These are phyloP conservation scores for Cyclostephanos invisitatus DNA, from an alignment of 108 stramenopile species.

Conservation along the genomic window DNA sequence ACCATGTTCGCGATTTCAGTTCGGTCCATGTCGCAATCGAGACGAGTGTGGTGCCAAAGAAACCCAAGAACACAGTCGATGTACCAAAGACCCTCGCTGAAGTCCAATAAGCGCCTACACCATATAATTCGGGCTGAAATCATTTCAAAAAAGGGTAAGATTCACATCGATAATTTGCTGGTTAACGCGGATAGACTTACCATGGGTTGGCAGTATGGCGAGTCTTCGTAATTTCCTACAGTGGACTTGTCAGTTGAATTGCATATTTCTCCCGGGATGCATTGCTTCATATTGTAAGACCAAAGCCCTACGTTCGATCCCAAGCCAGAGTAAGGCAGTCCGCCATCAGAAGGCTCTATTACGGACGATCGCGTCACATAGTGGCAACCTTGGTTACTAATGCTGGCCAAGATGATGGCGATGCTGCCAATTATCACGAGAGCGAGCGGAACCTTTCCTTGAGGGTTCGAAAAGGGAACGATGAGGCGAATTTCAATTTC, in stretches of 20 bases:
- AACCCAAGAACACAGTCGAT: slow-evolving; percentile 15
- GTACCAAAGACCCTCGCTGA: slow-evolving; percentile 23
- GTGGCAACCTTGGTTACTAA: slow-evolving; percentile 5
- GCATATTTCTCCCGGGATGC: neutral
- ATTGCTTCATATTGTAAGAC: slow-evolving; percentile 4
- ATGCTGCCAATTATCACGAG: neutral
- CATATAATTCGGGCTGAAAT: neutral
- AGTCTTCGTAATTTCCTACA: slow-evolving; percentile 19
- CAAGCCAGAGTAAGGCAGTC: neutral
- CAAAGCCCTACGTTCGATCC: slow-evolving; percentile 5
- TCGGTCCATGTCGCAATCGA: slow-evolving; percentile 39
- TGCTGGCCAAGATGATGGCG: neutral
- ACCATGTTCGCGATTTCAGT: slow-evolving; percentile 35
- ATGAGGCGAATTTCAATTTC: neutral
- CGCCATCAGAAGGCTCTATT: neutral
- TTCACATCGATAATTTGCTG: too few species aligned
- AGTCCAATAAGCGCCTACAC: slow-evolving; percentile 17
- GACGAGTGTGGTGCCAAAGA: slow-evolving; percentile 27
- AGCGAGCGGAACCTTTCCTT: slow-evolving; percentile 5
- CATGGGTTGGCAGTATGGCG: slow-evolving; percentile 27
- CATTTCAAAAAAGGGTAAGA: too few species aligned
- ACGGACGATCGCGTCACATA: slow-evolving; percentile 3
- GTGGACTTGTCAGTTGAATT: neutral
- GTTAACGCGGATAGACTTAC: too few species aligned
- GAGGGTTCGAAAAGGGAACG: slow-evolving; percentile 11